Evolutionary conservation across 1,284 basidiomycete species (phyloP).

Genomic region (Leccinum fallax): DNA sequence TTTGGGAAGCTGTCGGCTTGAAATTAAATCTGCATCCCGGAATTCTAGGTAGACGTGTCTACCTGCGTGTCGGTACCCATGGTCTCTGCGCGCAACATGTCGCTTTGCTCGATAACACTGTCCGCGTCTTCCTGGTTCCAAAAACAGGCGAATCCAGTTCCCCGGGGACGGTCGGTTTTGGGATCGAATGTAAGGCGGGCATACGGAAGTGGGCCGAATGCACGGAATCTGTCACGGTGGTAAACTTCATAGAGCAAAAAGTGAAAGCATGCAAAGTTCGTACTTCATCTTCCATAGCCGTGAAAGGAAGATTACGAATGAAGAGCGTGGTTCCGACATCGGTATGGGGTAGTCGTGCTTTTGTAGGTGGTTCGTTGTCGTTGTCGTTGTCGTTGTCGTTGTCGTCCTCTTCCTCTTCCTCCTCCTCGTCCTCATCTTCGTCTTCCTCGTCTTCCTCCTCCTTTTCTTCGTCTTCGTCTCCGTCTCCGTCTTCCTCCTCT

Average conservation of each 20-base stretch:
- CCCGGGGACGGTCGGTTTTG: conserved; percentile 83
- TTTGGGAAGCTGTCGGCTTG: conserved; percentile 53
- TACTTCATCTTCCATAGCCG: conserved; percentile 89
- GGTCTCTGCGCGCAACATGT: conserved; percentile 69
- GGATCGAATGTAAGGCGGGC: conserved; percentile 90
- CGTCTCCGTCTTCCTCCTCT: conserved; percentile 30
- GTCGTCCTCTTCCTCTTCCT: conserved; percentile 38
- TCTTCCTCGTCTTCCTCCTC: neutral
- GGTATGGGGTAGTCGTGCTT: conserved; percentile 75
- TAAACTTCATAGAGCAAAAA: neutral
- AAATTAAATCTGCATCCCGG: neutral
- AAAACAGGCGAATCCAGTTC: conserved; percentile 97
- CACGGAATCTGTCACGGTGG: conserved; percentile 62
- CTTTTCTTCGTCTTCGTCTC: conserved; percentile 4
- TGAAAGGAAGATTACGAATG: conserved; percentile 92
- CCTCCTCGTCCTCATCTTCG: conserved; percentile 20
- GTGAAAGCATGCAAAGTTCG: conserved; percentile 64
- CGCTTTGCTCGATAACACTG: conserved; percentile 81
- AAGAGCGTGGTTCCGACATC: conserved; percentile 93
- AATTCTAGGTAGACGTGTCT: conserved; percentile 21
- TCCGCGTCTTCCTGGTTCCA: conserved; percentile 95
- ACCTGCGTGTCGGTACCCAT: conserved; percentile 42
- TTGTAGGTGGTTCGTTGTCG: conserved; percentile 48
- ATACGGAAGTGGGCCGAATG: conserved; percentile 93
- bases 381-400: conserved; percentile 39